Conservation (phyloP, 306 rosid species). For the Inga oerstediana region DNA sequence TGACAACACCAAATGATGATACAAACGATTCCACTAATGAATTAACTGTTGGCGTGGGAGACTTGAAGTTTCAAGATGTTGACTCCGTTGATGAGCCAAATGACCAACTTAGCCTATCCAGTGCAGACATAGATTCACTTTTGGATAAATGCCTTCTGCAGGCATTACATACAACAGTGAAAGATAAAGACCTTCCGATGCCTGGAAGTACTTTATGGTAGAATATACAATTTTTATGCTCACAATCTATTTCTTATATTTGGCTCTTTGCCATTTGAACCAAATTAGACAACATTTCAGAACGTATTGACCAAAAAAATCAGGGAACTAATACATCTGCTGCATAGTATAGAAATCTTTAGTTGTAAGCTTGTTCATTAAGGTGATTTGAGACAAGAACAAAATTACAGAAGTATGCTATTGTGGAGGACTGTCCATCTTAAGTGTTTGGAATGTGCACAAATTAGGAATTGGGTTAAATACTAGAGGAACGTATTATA, state of each 20-base stretch:
- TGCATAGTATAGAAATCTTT: neutral
- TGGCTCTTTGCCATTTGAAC: neutral
- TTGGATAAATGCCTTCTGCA: conserved; percentile 94
- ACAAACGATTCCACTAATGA: conserved; percentile 41
- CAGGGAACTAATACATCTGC: neutral
- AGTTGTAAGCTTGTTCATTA: neutral
- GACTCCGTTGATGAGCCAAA: conserved; percentile 42
- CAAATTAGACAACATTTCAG: neutral
- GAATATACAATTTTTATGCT: conserved; percentile 10
- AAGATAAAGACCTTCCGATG: conserved; percentile 86
- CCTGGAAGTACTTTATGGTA: conserved; percentile 98
- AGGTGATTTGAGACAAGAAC: neutral
- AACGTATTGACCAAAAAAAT: conserved; percentile 2
- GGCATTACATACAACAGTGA: conserved; percentile 83
- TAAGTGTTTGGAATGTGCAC: neutral
- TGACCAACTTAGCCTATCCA: conserved; percentile 63
- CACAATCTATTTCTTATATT: neutral
- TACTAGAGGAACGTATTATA: neutral
- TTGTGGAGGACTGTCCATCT: conserved; percentile 12
- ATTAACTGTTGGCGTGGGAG: conserved; percentile 48
- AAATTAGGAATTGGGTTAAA: neutral
- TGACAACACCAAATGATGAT: conserved; percentile 24
- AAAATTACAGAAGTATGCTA: neutral
- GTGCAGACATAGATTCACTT: conserved; percentile 71
- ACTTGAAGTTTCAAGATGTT: conserved; percentile 63